Base-by-base conservation (phyloP, 495 filamentous ascomycete species). In the Podospora conica region DNA sequence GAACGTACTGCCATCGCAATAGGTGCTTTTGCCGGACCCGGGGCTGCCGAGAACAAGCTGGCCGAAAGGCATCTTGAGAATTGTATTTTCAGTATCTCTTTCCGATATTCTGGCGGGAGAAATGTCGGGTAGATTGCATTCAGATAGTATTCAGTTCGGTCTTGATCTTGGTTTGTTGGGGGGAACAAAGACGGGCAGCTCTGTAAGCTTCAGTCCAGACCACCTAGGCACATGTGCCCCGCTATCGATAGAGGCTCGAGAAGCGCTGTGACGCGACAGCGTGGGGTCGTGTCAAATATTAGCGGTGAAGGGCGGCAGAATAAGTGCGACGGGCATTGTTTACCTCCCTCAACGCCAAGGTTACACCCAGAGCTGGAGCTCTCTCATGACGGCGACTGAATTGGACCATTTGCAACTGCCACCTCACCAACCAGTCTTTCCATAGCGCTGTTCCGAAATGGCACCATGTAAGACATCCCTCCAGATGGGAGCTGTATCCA, bases 11-110 rank as follows among this genome's bases (percentile, higher is more conserved):
- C 95, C 95, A 85, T 97, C 90, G 83, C 93, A 97, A 77, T 96
- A 97, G 7, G 95, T 98, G 56, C 93, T 96, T 79, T 98, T 98
- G 20, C 95, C 95, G 24, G 93, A 86, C 67, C 95, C 95, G 9
- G 95, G 94, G 25, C 94, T 92, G 12, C 95, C 95, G 65, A 97
- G 89, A 12, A 97, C 88, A 24, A 98, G 86, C 79, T 95, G 90
- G 58, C 85, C 81, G 61, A 83, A 83, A 58, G 81, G 79, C 81
- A 83, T 83, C 3, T 63, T 69, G 53, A 12, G 9, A 12, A 53
- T 1, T 18, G 20, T 55, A 10, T 55, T 27, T 23, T 25, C 53
- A 53, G 65, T 68, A 48, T 64, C 59, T 25, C 15, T 66, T 62
- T 63, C 18, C 28, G 8, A 3, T 8, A 22, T 24, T 1, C 3